Conservation (phyloP, 2,329 filamentous ascomycete genomes). For the Capronia coronata region DNA sequence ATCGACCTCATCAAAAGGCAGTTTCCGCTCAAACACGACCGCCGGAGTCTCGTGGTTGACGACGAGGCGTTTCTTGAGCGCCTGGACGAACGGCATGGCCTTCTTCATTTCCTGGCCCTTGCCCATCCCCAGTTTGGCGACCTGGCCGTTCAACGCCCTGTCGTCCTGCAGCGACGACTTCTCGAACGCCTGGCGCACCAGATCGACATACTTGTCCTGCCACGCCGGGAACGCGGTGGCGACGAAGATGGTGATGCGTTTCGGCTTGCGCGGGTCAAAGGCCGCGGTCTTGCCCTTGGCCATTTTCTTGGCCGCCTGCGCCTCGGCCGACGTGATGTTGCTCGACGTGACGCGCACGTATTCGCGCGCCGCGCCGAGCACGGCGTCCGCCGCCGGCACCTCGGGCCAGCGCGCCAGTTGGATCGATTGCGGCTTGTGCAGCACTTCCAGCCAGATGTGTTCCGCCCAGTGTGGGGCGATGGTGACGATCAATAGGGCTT, state of each 20-base stretch:
- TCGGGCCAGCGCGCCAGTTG: conserved; percentile 72
- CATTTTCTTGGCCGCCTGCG: conserved; percentile 68
- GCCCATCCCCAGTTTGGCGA: conserved; percentile 66
- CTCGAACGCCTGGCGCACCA: conserved; percentile 67
- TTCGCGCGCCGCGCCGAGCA: conserved; percentile 68
- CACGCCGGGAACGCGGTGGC: conserved; percentile 78
- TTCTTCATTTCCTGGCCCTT: conserved; percentile 70
- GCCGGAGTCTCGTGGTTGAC: conserved; percentile 42
- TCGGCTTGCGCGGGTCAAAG: conserved; percentile 87
- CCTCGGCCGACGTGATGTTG: conserved; percentile 81
- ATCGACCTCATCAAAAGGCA: conserved; percentile 77
- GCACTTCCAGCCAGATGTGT: conserved; percentile 86
- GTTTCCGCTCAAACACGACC: conserved; percentile 66
- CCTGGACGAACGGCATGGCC: conserved; percentile 94
- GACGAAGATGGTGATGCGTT: conserved; percentile 81
- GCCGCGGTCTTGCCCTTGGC: conserved; percentile 80
- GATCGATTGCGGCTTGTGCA: conserved; percentile 67
- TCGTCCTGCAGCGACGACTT: conserved; percentile 60
- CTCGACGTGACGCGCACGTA: conserved; percentile 71
- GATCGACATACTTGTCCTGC: conserved; percentile 84
- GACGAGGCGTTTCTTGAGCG: conserved; percentile 74
- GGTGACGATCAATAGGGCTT: conserved; percentile 72
- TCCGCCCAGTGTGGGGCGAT: conserved; percentile 92
- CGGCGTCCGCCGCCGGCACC: conserved; percentile 58
- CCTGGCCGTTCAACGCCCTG: conserved; percentile 69